Evolutionary conservation across 2,329 filamentous ascomycete genomes (phyloP).

Genomic region (Calonectria pseudoreteaudii): DNA sequence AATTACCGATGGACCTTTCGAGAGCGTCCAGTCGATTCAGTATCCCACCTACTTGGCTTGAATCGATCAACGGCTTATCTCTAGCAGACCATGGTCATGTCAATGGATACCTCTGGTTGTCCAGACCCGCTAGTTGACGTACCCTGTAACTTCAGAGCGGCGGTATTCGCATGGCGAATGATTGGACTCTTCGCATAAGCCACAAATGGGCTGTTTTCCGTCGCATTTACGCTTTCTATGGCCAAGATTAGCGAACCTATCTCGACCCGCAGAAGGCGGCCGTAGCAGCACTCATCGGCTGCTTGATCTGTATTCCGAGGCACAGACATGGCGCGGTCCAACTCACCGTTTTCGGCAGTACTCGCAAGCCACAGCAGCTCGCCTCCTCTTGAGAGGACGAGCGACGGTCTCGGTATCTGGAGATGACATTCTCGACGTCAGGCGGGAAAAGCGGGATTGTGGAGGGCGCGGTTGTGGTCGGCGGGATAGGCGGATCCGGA

Average conservation of each 20-base stretch:
- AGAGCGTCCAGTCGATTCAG: conserved; percentile 32
- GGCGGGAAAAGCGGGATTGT: background rate
- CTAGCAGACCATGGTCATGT: background rate
- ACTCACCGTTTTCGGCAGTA: conserved; percentile 35
- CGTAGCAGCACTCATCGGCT: background rate
- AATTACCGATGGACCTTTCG: conserved; percentile 25
- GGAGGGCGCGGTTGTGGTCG: no score
- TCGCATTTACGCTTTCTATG: conserved; percentile 37
- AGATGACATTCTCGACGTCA: background rate
- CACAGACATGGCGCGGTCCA: background rate
- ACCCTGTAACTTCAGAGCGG: conserved; percentile 14
- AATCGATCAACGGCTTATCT: background rate
- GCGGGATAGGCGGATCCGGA: background rate
- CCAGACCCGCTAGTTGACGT: background rate
- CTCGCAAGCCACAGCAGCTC: conserved; percentile 39
- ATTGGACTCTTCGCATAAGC: conserved; percentile 34
- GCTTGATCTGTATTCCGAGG: background rate
- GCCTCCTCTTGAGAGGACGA: conserved; percentile 33
- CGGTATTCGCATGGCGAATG: conserved; percentile 35
- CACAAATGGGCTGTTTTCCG: conserved; percentile 33
- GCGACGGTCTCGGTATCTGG: background rate
- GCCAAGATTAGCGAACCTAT: background rate
- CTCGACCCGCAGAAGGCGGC: background rate
- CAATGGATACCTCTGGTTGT: background rate
- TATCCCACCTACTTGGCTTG: conserved; percentile 35